Base-by-base conservation (phyloP, 129 eudicot species). In the Daucus carota region DNA sequence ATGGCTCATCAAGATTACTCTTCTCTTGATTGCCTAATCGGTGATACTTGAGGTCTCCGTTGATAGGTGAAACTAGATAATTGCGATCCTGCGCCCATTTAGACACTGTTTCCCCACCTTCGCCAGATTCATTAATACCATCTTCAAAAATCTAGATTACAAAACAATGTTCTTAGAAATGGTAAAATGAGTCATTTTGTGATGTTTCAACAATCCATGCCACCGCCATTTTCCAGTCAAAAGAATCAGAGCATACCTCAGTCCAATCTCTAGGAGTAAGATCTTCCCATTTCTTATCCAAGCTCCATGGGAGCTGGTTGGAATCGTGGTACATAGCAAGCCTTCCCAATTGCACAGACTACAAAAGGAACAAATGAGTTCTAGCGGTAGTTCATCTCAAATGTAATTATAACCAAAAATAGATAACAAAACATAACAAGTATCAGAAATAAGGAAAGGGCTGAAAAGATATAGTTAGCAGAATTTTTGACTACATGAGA, bases 311-410 rank as follows among this genome's bases (percentile, higher is more conserved):
- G 83, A 85, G 85, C 47, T 87, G 85, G 82, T 95, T 81, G 72
- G 97, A 85, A 83, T 95, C 99, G 84, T 95, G 99, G 78, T 95
- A 95, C 87, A 92, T 84, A n/a, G 99, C 99, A 77, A 95, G 97
- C 90, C 99, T 87, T 86, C 89, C 96, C 70, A 95, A 94, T 88
- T 95, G 97, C 90, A 95, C 80, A 24, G 92, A 95, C 99, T 95
- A 81, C 83, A 82, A 76, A 54, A 77, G 68, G 43, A 78, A 80
- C 46, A 74, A 22, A 29, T 31, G 38, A 69, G 48, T 15, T 57
- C 44, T 62, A 24, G 17, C 32, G 38, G 22, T 29, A 63, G 70
- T 63, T 62, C 70, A 57, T 57, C 18, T 57, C 13, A 57, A 31
- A 57, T 57, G 65, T 57, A 57, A 57, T 7, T 15, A 63, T 31